Conservation (phyloP, 1,284 basidiomycete genomes). For the Sporisorium sorghi region DNA sequence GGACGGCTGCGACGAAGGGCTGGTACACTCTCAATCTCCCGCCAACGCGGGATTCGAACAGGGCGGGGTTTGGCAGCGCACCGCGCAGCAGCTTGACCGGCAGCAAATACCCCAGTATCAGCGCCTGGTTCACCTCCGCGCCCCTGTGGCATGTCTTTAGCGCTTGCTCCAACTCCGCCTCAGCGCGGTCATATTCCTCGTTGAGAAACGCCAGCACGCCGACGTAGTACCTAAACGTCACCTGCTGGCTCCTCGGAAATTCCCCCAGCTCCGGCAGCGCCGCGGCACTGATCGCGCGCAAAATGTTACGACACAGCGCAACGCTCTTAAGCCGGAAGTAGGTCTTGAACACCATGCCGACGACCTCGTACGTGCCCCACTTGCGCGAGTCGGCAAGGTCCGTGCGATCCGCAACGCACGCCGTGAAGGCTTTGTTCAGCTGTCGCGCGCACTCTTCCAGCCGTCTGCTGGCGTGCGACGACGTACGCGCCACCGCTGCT, state of each 20-base stretch:
- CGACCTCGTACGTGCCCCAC: conserved; percentile 95
- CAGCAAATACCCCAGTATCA: conserved; percentile 89
- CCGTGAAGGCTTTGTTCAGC: conserved; percentile 90
- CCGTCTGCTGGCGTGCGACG: conserved; percentile 70
- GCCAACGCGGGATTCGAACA: conserved; percentile 77
- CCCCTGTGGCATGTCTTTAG: conserved; percentile 81
- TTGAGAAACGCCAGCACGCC: conserved; percentile 93
- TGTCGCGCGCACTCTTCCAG: conserved; percentile 92
- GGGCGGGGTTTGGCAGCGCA: conserved; percentile 78
- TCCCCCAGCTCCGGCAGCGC: conserved; percentile 82
- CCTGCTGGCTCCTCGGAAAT: conserved; percentile 88
- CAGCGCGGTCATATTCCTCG: conserved; percentile 83
- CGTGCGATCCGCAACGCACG: conserved; percentile 86
- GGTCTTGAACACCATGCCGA: conserved; percentile 87
- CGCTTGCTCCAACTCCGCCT: conserved; percentile 82
- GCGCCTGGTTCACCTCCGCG: conserved; percentile 81
- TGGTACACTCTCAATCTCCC: conserved; percentile 78
- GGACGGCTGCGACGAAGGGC: conserved; percentile 84
- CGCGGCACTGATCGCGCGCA: conserved; percentile 87
- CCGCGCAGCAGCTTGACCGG: conserved; percentile 88
- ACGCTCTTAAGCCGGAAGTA: conserved; percentile 95
- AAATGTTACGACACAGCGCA: conserved; percentile 88
- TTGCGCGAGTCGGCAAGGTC: conserved; percentile 80
- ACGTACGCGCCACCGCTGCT: conserved; percentile 7
- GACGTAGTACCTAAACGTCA: conserved; percentile 82